Base-by-base conservation (phyloP, 257 asterid genomes). In the Pogostemon cablin region DNA sequence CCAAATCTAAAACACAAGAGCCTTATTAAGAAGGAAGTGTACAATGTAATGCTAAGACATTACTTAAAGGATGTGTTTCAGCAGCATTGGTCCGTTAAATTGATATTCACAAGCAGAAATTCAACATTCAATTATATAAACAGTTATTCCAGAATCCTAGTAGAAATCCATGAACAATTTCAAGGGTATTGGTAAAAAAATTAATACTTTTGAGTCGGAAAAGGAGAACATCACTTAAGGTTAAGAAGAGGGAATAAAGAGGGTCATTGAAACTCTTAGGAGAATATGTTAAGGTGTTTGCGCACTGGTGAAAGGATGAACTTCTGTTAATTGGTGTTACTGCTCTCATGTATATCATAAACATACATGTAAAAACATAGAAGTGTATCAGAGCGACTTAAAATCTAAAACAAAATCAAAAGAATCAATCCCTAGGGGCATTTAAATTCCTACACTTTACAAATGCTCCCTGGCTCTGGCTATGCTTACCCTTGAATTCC, bases 1-100 rank as follows among this genome's bases (percentile, higher is more conserved):
- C 40, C 50, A 43, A 53, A 40, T 49, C 49, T 71, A 48, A 49
- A 10, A 67, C 66, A 54, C 39, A 7, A 40, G 61, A 71, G 49
- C 15, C 66, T 39, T 5, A 4, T 43, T 47, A 62, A 49, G 20
- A 48, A 53, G n/a, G 57, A 69, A 17, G 61, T 7, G 9, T 35
- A 47, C 42, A 12, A 44, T 46, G 40, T 58, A 20, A 40, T 48
- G 44, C 57, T 74, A 74, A 65, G 52, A 65, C 11, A 17, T 6
- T 55, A 65, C 35, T 25, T 54, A 64, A 55, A 37, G 65, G 38
- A 60, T 37, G 48, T 7, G 34, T 57, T 17, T 25, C 32, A 68
- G 52, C 67, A 61, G 20, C 3, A 40, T 17, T 61, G 58, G 12
- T 12, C 25, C 46, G 40, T 40, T 47, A 17, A 20, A 67, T 53